A percentile compares a stretch with the other conserved stretches of the same genome.
phyloP scores from a whole-genome alignment of 768 basidiomycete species.

The Royoungia palumana region DNA sequence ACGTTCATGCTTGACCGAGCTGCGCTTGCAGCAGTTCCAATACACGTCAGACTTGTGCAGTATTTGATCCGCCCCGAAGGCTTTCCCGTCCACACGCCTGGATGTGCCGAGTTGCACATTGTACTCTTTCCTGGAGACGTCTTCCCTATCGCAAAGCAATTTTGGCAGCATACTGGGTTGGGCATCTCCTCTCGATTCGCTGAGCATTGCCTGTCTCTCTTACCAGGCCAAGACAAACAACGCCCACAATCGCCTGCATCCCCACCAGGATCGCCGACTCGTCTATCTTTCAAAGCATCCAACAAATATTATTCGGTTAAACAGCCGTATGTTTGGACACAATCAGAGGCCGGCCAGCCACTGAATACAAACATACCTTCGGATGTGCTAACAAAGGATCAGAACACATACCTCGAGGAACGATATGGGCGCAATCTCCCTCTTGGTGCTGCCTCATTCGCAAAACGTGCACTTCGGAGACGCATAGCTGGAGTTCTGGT shows the following conservation, averaged over 20 bases:
- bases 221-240: slow-evolving; percentile 44
- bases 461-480: slow-evolving; percentile 83
- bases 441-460: slow-evolving; percentile 62
- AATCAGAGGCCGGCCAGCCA: slow-evolving; percentile 5
- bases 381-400: slow-evolving; percentile 60
- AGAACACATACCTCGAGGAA: slow-evolving; percentile 82
- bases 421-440: slow-evolving; percentile 92
- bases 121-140: slow-evolving; percentile 67
- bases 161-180: slow-evolving; percentile 94
- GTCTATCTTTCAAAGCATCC: slow-evolving; percentile 39
- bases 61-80: slow-evolving; percentile 68
- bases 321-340: slow-evolving; percentile 6
- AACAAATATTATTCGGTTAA: slow-evolving; percentile 58
- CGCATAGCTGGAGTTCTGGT: slow-evolving; percentile 85
- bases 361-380: slow-evolving; percentile 6
- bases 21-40: slow-evolving; percentile 37
- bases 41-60: slow-evolving; percentile 59
- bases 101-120: slow-evolving; percentile 70
- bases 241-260: slow-evolving; percentile 25
- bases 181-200: slow-evolving; percentile 88
- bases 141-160: slow-evolving; percentile 73
- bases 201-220: slow-evolving; percentile 72
- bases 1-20: slow-evolving; percentile 62
- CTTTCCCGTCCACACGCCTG: slow-evolving; percentile 24
- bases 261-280: slow-evolving; percentile 24